A percentile compares a stretch with the other conserved stretches of the same genome.
Conservation (phyloP, 2,329 filamentous ascomycete genomes). For the Furcasterigmium sp. region DNA sequence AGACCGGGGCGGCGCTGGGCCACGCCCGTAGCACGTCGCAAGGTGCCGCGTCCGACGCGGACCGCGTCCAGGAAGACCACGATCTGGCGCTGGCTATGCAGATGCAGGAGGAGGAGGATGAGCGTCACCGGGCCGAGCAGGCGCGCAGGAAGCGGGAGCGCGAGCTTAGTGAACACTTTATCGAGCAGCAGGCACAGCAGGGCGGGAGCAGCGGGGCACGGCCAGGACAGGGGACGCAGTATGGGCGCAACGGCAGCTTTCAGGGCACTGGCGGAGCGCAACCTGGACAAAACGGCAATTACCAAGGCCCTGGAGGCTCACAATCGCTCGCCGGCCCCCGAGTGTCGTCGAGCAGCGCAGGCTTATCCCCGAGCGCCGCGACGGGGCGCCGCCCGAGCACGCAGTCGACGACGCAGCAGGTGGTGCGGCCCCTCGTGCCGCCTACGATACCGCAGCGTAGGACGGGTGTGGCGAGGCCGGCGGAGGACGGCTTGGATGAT, state of each 20-base stretch:
- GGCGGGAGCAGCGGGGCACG: conserved; percentile 8
- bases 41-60: conserved; percentile 14
- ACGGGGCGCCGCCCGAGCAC: conserved; percentile 5
- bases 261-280: too few relatives aligned
- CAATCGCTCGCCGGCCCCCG: conserved; percentile 8
- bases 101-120: conserved; percentile 90
- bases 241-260: too few relatives aligned
- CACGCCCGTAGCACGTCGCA: not conserved
- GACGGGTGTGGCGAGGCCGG: conserved; percentile 27
- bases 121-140: conserved; percentile 59
- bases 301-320: too few relatives aligned
- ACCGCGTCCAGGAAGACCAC: conserved; percentile 70
- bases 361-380: conserved; percentile 5
- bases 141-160: conserved; percentile 62
- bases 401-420: conserved; percentile 17
- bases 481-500: conserved; percentile 38
- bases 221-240: too few relatives aligned
- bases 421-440: conserved; percentile 42
- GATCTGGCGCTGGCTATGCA: conserved; percentile 86
- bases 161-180: conserved; percentile 63
- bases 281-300: not conserved
- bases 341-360: conserved; percentile 14
- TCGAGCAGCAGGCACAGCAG: conserved; percentile 55
- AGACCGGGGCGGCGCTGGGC: not conserved
- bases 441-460: conserved; percentile 31